Conservation (phyloP, 768 basidiomycete species). For the Antrodiella citrinella region DNA sequence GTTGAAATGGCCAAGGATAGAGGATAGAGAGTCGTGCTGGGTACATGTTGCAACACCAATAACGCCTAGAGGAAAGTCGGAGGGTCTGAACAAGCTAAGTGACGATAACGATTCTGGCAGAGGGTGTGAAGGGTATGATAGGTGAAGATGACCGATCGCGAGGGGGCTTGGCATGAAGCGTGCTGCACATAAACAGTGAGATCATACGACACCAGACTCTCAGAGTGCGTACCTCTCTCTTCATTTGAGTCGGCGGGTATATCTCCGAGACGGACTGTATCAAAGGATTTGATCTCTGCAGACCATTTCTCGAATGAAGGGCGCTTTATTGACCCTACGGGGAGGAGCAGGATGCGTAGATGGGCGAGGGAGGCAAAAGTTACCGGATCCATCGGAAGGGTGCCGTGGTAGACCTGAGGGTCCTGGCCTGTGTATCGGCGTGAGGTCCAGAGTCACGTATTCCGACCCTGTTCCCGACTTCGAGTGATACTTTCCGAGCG, state of each 20-base stretch:
- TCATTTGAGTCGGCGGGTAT: slow-evolving; percentile 75
- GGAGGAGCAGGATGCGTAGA: slow-evolving; percentile 77
- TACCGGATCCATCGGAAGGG: slow-evolving; percentile 52
- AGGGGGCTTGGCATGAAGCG: slow-evolving; percentile 76
- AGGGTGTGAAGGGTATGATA: slow-evolving; percentile 72
- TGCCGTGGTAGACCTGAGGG: background rate
- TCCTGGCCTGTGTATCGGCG: too few relatives aligned
- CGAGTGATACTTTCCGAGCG: too few relatives aligned
- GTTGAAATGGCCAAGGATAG: slow-evolving; percentile 60
- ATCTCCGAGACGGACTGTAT: slow-evolving; percentile 69
- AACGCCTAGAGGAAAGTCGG: slow-evolving; percentile 79
- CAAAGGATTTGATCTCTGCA: slow-evolving; percentile 63
- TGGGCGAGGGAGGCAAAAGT: slow-evolving; percentile 81
- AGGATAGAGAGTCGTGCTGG: slow-evolving; percentile 40
- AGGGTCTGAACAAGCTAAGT: slow-evolving; percentile 68
- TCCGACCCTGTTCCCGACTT: too few relatives aligned
- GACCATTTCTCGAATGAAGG: slow-evolving; percentile 70
- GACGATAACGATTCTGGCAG: slow-evolving; percentile 59
- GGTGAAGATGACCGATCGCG: slow-evolving; percentile 74
- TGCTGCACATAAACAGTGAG: slow-evolving; percentile 30
- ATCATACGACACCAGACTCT: slow-evolving; percentile 3
- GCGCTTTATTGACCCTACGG: slow-evolving; percentile 69
- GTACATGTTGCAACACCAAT: slow-evolving; percentile 79
- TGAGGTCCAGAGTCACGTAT: too few relatives aligned
- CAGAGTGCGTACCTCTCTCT: slow-evolving; percentile 67